These are phyloP conservation scores for Seiridium unicorne DNA, from an alignment of 2,329 filamentous ascomycete species.

Conservation along the genomic window DNA sequence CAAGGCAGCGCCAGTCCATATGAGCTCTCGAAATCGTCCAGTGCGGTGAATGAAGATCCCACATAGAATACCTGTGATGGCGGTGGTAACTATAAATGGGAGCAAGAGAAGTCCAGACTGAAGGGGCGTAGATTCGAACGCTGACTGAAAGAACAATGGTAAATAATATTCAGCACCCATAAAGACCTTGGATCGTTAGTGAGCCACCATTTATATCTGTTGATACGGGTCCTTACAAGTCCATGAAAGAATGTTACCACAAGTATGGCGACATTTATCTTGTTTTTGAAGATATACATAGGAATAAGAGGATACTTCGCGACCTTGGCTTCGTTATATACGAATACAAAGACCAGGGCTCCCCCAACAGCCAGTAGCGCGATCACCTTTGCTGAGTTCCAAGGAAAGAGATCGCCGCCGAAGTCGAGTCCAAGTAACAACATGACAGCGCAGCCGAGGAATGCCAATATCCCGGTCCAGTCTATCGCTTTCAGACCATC, in stretches of 20 bases:
- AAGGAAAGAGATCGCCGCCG: neutral
- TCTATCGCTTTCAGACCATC: slow-evolving; percentile 2
- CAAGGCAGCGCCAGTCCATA: neutral
- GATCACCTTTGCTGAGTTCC: slow-evolving; percentile 5
- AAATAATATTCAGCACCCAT: slow-evolving; percentile 5
- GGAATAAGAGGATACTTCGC: slow-evolving; percentile 3
- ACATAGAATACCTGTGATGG: neutral
- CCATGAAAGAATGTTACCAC: neutral
- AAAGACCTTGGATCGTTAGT: neutral
- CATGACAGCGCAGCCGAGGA: neutral
- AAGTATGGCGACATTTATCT: neutral
- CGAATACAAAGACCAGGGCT: neutral
- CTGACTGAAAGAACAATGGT: neutral
- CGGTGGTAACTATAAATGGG: neutral
- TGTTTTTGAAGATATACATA: neutral
- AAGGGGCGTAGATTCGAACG: neutral
- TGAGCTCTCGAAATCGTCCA: neutral
- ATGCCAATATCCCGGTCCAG: neutral
- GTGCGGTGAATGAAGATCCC: slow-evolving; percentile 1
- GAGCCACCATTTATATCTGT: neutral
- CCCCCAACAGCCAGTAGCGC: neutral
- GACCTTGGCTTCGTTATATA: slow-evolving; percentile 1
- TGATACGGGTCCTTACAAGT: neutral
- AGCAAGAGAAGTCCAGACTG: neutral
- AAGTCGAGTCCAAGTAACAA: slow-evolving; percentile 4